phyloP scores from a whole-genome alignment of 1,284 basidiomycete species.

The Inonotus obliquus region DNA sequence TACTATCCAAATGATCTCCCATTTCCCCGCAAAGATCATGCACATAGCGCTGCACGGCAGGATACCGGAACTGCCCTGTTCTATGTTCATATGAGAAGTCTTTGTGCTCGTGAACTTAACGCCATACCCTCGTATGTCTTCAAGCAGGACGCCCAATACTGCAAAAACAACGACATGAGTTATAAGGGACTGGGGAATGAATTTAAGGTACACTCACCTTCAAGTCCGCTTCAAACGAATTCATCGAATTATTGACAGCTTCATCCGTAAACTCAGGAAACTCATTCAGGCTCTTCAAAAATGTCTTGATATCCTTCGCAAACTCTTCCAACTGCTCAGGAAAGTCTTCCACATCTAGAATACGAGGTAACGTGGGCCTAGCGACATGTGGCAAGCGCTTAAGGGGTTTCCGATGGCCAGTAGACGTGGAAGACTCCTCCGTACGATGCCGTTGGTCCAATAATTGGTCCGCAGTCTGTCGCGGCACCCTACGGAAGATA shows the following conservation, averaged over 20 bases:
- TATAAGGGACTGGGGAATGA: constrained; percentile 1
- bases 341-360: constrained; percentile 56
- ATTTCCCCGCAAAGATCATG: constrained; percentile 66
- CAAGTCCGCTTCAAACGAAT: constrained; percentile 61
- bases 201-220: constrained; percentile 37
- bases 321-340: constrained; percentile 56
- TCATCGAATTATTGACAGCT: constrained; percentile 60
- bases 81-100: constrained; percentile 10
- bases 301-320: constrained; percentile 56
- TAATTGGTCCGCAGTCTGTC: constrained; percentile 38
- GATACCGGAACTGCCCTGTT: constrained; percentile 62
- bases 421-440: constrained; percentile 29
- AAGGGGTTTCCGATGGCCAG: constrained; percentile 24
- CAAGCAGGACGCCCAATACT: constrained; percentile 71
- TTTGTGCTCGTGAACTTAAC: background rate
- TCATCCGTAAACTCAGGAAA: constrained; percentile 74
- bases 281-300: constrained; percentile 63
- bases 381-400: constrained; percentile 42
- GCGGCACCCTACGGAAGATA: constrained; percentile 59
- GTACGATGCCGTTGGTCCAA: constrained; percentile 34
- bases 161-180: background rate
- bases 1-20: constrained; percentile 64
- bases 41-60: constrained; percentile 65
- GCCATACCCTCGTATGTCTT: constrained; percentile 51
- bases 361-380: constrained; percentile 41